Evolutionary conservation across 352 stramenopile genomes (phyloP).

Genomic region (Blastocystis sp.): DNA sequence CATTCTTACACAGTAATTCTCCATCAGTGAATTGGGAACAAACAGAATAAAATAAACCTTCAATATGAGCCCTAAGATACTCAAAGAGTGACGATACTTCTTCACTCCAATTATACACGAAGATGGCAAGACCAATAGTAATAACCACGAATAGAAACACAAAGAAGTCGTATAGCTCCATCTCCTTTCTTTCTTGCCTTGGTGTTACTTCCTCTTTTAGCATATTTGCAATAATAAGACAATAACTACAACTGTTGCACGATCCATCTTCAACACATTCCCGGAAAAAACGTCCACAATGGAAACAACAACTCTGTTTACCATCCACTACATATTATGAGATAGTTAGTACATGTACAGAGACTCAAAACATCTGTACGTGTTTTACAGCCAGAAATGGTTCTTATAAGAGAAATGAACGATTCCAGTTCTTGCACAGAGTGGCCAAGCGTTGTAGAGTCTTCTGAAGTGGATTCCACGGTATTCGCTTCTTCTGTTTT

Average conservation of each 20-base stretch:
- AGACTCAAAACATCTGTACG: neutral
- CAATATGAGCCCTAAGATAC: neutral
- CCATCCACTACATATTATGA: neutral
- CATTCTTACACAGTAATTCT: neutral
- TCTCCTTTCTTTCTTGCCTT: neutral
- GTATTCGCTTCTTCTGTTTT: neutral
- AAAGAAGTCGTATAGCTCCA: neutral
- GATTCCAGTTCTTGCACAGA: neutral
- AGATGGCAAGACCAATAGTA: slow-evolving; percentile 15
- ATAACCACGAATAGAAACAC: slow-evolving; percentile 19
- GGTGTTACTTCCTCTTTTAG: slow-evolving; percentile 1
- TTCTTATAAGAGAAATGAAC: slow-evolving; percentile 7
- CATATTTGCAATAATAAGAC: slow-evolving; percentile 31
- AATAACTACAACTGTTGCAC: slow-evolving; percentile 23
- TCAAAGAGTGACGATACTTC: neutral
- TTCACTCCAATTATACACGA: slow-evolving; percentile 57
- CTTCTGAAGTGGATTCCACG: neutral
- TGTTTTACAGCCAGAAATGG: neutral
- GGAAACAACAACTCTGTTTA: neutral
- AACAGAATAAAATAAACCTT: slow-evolving; percentile 15
- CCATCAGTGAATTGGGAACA: neutral
- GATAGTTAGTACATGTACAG: neutral
- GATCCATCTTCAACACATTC: neutral
- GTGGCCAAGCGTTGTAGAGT: neutral
- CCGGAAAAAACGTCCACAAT: slow-evolving; percentile 9